Percentiles rank a stretch among this genome's conserved stretches.
Evolutionary conservation across 129 eudicot genomes (phyloP).

Genomic region (Arctium minus): DNA sequence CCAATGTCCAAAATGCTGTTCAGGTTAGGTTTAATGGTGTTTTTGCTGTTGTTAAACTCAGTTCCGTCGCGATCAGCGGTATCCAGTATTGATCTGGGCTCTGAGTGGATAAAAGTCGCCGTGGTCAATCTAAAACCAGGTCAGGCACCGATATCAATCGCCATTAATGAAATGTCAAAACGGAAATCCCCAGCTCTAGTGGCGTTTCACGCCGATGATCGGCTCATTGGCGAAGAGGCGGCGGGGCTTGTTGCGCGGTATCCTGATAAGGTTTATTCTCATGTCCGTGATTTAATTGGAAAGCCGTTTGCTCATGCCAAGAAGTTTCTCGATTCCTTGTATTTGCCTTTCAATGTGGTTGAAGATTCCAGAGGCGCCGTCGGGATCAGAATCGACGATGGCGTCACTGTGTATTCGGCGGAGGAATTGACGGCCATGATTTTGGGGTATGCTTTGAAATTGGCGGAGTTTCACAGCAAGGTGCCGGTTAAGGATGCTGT

Average conservation of each 20-base stretch:
- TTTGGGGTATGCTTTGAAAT: slow-evolving; percentile 51
- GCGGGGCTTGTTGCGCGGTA: slow-evolving; percentile 70
- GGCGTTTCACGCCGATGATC: slow-evolving; percentile 63
- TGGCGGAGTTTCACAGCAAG: slow-evolving; percentile 82
- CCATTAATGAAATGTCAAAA: slow-evolving; percentile 97
- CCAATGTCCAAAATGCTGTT: slow-evolving; percentile 19
- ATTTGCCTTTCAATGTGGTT: slow-evolving; percentile 49
- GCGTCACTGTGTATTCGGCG: slow-evolving; percentile 47
- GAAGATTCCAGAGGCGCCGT: slow-evolving; percentile 49
- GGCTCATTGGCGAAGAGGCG: slow-evolving; percentile 92
- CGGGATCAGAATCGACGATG: slow-evolving; percentile 52
- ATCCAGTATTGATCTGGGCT: slow-evolving; percentile 92
- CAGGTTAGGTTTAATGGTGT: slow-evolving; percentile 25
- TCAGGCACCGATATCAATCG: slow-evolving; percentile 84
- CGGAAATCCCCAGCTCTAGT: slow-evolving; percentile 84
- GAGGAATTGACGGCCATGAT: slow-evolving; percentile 88
- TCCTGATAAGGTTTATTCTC: slow-evolving; percentile 73
- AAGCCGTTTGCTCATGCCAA: slow-evolving; percentile 42
- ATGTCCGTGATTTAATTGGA: slow-evolving; percentile 54
- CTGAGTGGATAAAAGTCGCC: slow-evolving; percentile 95
- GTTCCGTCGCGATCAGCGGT: slow-evolving; percentile 69
- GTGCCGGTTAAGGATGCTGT: slow-evolving; percentile 75
- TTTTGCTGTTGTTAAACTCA: slow-evolving; percentile 24
- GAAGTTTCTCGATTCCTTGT: slow-evolving; percentile 33
- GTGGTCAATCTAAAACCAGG: slow-evolving; percentile 93